Evolutionary conservation across 140 eudicot species (phyloP).

Genomic region (Cichorium intybus): DNA sequence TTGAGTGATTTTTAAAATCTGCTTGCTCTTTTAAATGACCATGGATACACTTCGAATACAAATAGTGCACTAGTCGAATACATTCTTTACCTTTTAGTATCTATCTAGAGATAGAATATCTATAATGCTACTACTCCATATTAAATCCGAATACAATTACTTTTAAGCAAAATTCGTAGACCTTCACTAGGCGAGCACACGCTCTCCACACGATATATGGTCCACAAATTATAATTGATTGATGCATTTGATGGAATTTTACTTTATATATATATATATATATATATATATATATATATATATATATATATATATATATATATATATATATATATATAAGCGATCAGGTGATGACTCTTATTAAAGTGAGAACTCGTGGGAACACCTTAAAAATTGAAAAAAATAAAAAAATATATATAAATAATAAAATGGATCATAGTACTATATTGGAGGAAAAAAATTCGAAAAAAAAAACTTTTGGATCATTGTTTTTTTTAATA

Average conservation of each 20-base stretch:
- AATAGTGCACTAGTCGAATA: neutral
- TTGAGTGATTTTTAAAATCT: neutral
- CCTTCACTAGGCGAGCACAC: conserved; percentile 20
- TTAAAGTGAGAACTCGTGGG: no score
- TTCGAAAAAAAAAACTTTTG: no score
- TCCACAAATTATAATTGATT: neutral
- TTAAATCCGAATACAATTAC: conserved; percentile 1
- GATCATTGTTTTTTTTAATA: no score
- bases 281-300: neutral
- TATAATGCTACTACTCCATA: neutral
- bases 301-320: neutral
- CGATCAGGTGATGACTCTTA: no score
- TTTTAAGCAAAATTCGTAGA: neutral
- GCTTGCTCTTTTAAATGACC: no score
- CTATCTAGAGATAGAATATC: neutral
- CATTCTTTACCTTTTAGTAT: neutral
- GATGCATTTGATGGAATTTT: neutral
- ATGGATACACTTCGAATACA: neutral
- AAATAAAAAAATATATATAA: no score
- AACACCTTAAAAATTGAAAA: no score
- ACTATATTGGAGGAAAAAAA: no score
- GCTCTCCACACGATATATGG: conserved; percentile 8
- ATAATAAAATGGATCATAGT: no score
- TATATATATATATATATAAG: no score
- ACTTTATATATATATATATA: neutral